Evolutionary conservation across 164 flowering plant species (phyloP), one percentile per base, ranked within the genome.

Genomic region (Vitis rupestris): DNA sequence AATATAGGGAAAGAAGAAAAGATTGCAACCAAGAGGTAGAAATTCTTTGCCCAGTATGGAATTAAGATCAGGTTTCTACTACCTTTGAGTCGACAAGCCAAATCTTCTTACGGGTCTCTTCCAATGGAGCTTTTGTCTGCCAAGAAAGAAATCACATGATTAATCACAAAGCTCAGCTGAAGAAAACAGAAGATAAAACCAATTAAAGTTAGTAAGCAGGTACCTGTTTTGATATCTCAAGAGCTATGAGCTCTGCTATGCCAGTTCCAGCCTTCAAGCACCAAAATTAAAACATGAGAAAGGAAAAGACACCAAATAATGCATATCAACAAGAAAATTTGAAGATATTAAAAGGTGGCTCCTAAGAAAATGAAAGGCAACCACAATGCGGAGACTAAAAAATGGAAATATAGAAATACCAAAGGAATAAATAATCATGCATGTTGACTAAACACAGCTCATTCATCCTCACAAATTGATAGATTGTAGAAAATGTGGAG

Each of bases 21-120:
- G 44, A 23, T 23, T 23, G 44, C 7, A 6, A 37, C 44, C 7
- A 51, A 53, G n/a, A 49, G 30, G 50, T 14, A 5, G 23, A 44
- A 37, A 49, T 50, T 9, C 10, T 10, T 16, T 19, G 50, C 37
- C 1, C 9, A 57, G 59, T 12, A 15, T 47, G 48, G 13, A 65
- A 65, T 13, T 27, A 2, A 65, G 59, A 31, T 27, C 16, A 15
- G 31, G 29, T 15, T 15, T 17, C 14, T 48, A 14, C 52, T 77
- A 85, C 91, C 87, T 85, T 87, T 17, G 91, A 87, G 75, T 85
- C 89, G 16, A 85, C 88, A 50, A 87, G 91, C 91, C 91, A 87
- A 71, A 87, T 79, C 72, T 81, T 82, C 79, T 87, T 82, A 23
- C 89, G 80, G 64, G 81, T 70, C 63, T 85, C 85, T 70, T 84